A percentile compares a stretch with the other conserved stretches of the same genome.
Conservation (phyloP, 768 basidiomycete species). For the Vararia minispora region DNA sequence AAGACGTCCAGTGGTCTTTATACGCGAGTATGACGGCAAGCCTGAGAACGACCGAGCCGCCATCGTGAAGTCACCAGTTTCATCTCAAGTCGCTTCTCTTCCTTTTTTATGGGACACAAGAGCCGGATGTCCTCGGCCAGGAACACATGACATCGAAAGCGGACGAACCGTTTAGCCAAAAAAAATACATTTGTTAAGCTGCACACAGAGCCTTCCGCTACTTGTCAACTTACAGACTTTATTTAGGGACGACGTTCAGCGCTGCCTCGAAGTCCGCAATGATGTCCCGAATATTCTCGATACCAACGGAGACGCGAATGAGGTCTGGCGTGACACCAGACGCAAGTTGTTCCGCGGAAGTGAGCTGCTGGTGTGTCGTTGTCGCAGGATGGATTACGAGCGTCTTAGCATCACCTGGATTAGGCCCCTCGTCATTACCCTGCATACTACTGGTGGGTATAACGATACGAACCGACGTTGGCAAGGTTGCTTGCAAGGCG, state of each 20-base stretch:
- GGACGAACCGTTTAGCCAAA: no score
- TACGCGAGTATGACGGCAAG: no score
- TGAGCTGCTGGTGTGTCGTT: constrained; percentile 68
- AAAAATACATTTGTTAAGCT: no score
- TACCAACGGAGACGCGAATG: constrained; percentile 44
- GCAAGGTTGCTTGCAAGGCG: constrained; percentile 63
- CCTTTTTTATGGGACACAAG: no score
- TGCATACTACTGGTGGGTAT: constrained; percentile 19
- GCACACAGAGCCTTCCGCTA: no score
- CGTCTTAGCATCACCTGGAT: constrained; percentile 58
- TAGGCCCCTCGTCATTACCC: background rate
- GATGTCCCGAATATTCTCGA: constrained; percentile 31
- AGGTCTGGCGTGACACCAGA: constrained; percentile 71
- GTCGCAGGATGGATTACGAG: constrained; percentile 70
- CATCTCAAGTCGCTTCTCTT: no score
- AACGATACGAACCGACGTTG: constrained; percentile 48
- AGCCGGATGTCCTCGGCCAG: no score
- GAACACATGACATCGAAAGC: no score
- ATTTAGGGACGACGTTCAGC: constrained; percentile 19
- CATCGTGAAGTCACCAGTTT: no score
- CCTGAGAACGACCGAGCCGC: no score
- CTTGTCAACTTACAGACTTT: no score
- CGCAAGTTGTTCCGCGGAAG: constrained; percentile 42
- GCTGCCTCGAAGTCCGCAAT: constrained; percentile 31
- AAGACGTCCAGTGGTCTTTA: no score